Evolutionary conservation across 108 stramenopile species (phyloP), one percentile per base, ranked within the genome.

Genomic region (Nitzschia putrida): DNA sequence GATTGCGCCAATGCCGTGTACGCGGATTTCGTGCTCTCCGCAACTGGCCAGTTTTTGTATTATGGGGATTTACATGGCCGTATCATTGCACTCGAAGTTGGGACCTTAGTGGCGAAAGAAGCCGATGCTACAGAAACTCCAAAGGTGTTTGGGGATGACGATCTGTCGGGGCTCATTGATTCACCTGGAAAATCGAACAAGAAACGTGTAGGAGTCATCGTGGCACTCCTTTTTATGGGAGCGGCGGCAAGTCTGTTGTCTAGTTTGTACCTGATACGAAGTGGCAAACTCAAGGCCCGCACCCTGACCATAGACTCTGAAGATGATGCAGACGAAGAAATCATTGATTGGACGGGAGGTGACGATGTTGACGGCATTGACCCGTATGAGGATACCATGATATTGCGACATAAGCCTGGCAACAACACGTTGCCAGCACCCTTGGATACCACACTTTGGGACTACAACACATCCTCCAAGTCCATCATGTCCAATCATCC

Each of bases 21-120:
- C 22, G 67, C 75, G 11, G 39, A 63, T 22, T 76, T 76, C 24
- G 68, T 49, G 45, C 26, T 76, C 10, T 76, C 75, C 21, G 21
- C 22, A 13, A 56, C 64, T 11, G 75, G 75, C 8, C 51, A 69
- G 34, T 43, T 53, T 43, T 43, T 76, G 37, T 69, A 69, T 39
- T 76, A 53, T 64, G 60, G 43, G 29, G 61, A 68, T 22, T 54
- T 56, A 11, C 50, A 45, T 21, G 75, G 75, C 26, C 37, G 47
- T 41, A 42, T 76, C 14, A 44, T 69, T 41, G 60, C 75, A 14
- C 55, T 76, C 42, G 51, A 51, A 18, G 42, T 76, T 18, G 75
- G 75, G 3, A 61, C 68, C 13, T n/a, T 49, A 56, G 39, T 0
- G 20, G 50, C 29, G 13, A 22, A 24, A 22, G n/a, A 22, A 18